Percentiles rank a stretch among this genome's conserved stretches.
Evolutionary conservation across 768 basidiomycete species (phyloP).

Genomic region (Glaciozyma antarctica): DNA sequence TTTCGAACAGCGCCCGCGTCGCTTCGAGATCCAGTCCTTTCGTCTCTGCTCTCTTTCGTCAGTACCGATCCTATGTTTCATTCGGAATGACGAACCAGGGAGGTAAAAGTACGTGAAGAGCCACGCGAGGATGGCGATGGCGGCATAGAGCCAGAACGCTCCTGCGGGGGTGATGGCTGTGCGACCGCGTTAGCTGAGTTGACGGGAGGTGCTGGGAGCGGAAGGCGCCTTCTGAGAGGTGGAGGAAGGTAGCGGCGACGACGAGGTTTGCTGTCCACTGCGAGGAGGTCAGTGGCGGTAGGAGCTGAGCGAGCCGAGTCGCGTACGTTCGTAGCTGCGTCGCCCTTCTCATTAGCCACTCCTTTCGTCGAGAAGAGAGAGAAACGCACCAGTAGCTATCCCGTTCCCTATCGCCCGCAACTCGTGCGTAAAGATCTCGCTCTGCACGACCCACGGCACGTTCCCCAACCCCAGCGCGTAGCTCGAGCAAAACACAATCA

Average conservation of each 20-base stretch:
- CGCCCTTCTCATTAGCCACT: not conserved
- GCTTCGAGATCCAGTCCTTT: constrained; percentile 19
- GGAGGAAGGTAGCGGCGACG: constrained; percentile 24
- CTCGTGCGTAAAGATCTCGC: constrained; percentile 23
- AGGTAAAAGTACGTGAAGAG: constrained; percentile 18
- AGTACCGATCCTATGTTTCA: not conserved
- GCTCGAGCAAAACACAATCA: constrained; percentile 18
- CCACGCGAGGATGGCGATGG: constrained; percentile 12
- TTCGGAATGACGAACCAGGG: constrained; percentile 3
- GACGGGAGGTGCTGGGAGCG: not conserved
- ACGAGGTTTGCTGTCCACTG: constrained; percentile 27
- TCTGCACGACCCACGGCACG: constrained; percentile 29
- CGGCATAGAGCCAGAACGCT: constrained; percentile 18
- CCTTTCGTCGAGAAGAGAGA: not conserved
- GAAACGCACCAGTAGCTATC: constrained; percentile 4
- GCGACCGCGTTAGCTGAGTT: not conserved
- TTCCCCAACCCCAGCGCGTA: constrained; percentile 28
- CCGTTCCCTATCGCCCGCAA: constrained; percentile 17
- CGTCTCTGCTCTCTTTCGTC: constrained; percentile 16
- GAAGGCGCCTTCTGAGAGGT: constrained; percentile 12
- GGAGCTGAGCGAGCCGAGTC: not conserved
- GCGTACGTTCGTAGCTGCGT: not conserved
- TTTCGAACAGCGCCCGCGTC: constrained; percentile 19
- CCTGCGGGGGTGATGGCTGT: constrained; percentile 20
- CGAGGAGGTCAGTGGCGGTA: not conserved